These are phyloP conservation scores for Geum urbanum DNA, from an alignment of 306 rosid genomes.

Conservation along the genomic window DNA sequence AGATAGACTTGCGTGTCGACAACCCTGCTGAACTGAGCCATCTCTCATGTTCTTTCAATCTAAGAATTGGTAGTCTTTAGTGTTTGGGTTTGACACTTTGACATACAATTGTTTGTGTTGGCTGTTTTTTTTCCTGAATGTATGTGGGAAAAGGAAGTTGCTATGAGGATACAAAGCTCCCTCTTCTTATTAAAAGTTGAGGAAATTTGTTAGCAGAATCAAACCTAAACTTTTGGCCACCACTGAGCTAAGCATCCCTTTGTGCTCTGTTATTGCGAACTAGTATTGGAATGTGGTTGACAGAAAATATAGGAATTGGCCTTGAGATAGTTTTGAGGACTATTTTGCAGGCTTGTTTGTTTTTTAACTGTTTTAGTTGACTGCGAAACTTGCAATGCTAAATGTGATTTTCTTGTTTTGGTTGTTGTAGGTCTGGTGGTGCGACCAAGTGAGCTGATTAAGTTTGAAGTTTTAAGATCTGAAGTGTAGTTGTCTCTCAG, in stretches of 20 bases:
- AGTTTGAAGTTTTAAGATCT: not conserved
- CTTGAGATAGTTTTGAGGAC: not conserved
- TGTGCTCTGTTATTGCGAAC: not conserved
- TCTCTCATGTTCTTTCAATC: constrained; percentile 22
- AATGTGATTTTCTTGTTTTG: not conserved
- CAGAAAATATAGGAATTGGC: not conserved
- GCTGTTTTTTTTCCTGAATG: not conserved
- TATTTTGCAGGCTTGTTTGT: not conserved
- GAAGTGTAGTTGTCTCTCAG: constrained; percentile 1
- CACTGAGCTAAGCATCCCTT: constrained; percentile 36
- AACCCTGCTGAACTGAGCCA: constrained; percentile 83
- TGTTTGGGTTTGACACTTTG: not conserved
- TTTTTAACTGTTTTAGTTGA: not conserved
- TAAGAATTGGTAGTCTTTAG: not conserved
- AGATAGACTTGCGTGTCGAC: constrained; percentile 64
- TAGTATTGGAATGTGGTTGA: not conserved
- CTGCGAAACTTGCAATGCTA: not conserved
- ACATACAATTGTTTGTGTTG: not conserved
- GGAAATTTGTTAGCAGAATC: constrained; percentile 70
- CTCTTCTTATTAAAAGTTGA: constrained; percentile 61
- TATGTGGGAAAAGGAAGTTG: constrained; percentile 31
- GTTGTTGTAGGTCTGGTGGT: constrained; percentile 16
- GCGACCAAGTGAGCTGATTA: constrained; percentile 2
- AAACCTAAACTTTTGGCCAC: constrained; percentile 55
- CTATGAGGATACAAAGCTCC: constrained; percentile 66